Evolutionary conservation across 2,329 filamentous ascomycete species (phyloP), one percentile per base, ranked within the genome.

Genomic region (Calonectria honghensis): DNA sequence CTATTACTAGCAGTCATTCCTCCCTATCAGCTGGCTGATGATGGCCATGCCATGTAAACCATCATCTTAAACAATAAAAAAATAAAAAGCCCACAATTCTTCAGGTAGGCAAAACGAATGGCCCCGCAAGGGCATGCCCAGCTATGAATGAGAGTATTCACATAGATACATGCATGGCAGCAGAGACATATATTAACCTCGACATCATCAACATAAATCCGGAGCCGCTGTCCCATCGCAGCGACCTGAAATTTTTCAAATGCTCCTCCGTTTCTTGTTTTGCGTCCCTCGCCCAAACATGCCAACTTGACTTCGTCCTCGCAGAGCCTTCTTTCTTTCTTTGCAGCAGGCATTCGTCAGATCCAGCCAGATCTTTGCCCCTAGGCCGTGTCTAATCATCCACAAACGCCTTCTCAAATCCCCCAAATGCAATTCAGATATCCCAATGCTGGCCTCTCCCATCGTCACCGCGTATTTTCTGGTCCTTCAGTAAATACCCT

Each of bases 401-500:
- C 76, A 52, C 79, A 81, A 63, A 81, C 79, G 79, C 79, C 79
- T 74, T 80, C 77, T 79, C 76, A 67, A 78, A 76, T 80, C 73
- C 73, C 73, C 66, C 41, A 76, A 78, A 76, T 76, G 64, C 63
- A 78, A 78, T 57, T 65, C 70, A 67, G 72, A 79, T 75, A 48
- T 74, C 77, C 73, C 76, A 78, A 78, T 75, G 73, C 68, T 39
- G 65, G 66, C 52, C 51, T 73, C 64, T 51, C 74, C 70, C 70
- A 31, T 69, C 59, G 54, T 65, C 72, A 70, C 74, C 67, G 29
- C 66, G 41, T 59, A 35, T 39, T 59, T 51, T 65, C 64, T 31
- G 35, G 27, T 54, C 66, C 75, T 13, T 45, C 45, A 96, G 85
- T 96, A 96, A 85, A 96, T 96, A 79, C 94, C 95, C 85, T 96